Conservation (phyloP, 352 stramenopile species). For the Phytophthora fragariae region DNA sequence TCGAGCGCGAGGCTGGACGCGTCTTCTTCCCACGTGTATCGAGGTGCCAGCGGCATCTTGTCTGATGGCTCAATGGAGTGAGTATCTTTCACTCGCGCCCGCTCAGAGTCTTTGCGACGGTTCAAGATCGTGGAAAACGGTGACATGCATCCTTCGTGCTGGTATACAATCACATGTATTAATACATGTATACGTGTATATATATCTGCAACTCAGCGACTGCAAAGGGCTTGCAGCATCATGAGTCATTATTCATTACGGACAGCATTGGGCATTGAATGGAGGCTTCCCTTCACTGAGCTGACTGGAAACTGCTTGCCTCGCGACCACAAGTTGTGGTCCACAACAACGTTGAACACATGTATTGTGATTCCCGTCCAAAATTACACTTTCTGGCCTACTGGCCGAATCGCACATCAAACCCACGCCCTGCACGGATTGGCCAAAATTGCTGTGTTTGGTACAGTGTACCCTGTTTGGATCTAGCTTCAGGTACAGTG, state of each 20-base stretch:
- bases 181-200: neutral
- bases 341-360: neutral
- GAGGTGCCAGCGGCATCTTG: conserved; percentile 71
- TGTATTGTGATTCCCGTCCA: no score
- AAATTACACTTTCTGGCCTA: no score
- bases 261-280: neutral
- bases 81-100: conserved; percentile 28
- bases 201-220: neutral
- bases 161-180: neutral
- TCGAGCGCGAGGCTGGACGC: conserved; percentile 53
- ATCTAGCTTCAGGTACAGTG: no score
- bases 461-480: no score
- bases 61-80: neutral
- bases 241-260: neutral
- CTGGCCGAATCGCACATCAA: no score
- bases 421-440: no score
- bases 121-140: conserved; percentile 32
- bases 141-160: neutral
- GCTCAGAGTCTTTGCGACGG: conserved; percentile 2
- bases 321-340: neutral
- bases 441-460: no score
- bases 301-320: conserved; percentile 8
- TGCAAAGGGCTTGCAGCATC: neutral
- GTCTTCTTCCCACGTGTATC: conserved; percentile 77
- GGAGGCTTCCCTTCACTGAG: neutral